These are phyloP conservation scores for Fraxinus greggii DNA, from an alignment of 305 asterid species.

Conservation along the genomic window DNA sequence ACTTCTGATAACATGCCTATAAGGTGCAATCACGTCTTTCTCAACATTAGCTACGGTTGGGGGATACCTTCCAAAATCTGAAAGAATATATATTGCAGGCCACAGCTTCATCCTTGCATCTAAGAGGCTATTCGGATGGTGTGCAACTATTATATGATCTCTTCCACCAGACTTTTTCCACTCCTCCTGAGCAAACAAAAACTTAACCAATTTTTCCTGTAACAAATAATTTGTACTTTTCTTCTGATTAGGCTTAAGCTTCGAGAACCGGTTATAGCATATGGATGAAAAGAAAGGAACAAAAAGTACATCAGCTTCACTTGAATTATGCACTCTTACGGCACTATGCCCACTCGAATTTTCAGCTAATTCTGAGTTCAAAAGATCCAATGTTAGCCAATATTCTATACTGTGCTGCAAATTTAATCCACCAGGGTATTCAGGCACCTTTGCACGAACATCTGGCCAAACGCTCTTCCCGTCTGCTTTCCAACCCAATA, in stretches of 20 bases:
- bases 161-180: conserved; percentile 80
- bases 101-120: conserved; percentile 80
- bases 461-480: conserved; percentile 76
- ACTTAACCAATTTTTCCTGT: conserved; percentile 69
- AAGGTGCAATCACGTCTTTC: conserved; percentile 88
- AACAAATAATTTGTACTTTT: conserved; percentile 46
- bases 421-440: conserved; percentile 84
- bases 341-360: conserved; percentile 51
- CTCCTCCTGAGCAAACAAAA: conserved; percentile 55
- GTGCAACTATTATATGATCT: conserved; percentile 78
- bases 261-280: conserved; percentile 67
- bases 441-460: conserved; percentile 52
- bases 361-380: conserved; percentile 49
- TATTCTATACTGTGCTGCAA: conserved; percentile 92
- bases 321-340: conserved; percentile 55
- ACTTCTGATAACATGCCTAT: conserved; percentile 58
- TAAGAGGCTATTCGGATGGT: conserved; percentile 84
- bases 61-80: conserved; percentile 92
- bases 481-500: conserved; percentile 62
- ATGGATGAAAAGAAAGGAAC: conserved; percentile 88
- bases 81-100: conserved; percentile 72
- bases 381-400: conserved; percentile 83
- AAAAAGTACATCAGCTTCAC: conserved; percentile 83
- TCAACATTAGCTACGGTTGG: conserved; percentile 78
- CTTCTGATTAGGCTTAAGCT: conserved; percentile 43